Percentiles rank a stretch among this genome's conserved stretches.
Conservation (phyloP, 2,329 filamentous ascomycete species). For the Biscogniauxia sp. region DNA sequence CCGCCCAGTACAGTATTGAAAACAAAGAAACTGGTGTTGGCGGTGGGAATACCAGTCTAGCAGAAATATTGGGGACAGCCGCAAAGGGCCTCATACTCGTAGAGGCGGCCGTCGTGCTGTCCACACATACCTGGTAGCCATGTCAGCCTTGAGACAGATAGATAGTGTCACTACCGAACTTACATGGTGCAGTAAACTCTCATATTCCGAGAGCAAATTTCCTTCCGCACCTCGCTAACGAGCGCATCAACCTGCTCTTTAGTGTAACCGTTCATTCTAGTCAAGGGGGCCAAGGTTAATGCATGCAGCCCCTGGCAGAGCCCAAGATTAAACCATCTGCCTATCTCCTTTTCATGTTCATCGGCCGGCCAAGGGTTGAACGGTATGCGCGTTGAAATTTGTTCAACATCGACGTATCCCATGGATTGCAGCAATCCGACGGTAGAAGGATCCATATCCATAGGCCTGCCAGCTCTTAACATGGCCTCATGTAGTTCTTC, state of each 20-base stretch:
- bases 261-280: conserved; percentile 60
- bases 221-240: conserved; percentile 59
- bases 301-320: conserved; percentile 71
- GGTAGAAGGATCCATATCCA: conserved; percentile 58
- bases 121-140: conserved; percentile 25
- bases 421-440: conserved; percentile 60
- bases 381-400: conserved; percentile 67
- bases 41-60: conserved; percentile 18
- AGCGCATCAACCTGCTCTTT: conserved; percentile 62
- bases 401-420: conserved; percentile 78
- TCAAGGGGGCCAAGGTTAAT: conserved; percentile 71
- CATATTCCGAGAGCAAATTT: conserved; percentile 66
- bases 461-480: conserved; percentile 59
- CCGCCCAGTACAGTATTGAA: conserved; percentile 12
- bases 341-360: conserved; percentile 63
- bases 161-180: conserved; percentile 39
- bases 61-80: conserved; percentile 17
- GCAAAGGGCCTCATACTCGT: conserved; percentile 22
- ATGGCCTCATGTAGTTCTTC: conserved; percentile 67
- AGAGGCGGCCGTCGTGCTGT: conserved; percentile 26
- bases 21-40: conserved; percentile 8
- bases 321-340: conserved; percentile 80
- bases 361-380: conserved; percentile 72
- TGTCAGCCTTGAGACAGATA: conserved; percentile 16
- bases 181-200: conserved; percentile 76